These are phyloP conservation scores for Pisolithus tinctorius DNA, from an alignment of 768 basidiomycete species.

Conservation along the genomic window DNA sequence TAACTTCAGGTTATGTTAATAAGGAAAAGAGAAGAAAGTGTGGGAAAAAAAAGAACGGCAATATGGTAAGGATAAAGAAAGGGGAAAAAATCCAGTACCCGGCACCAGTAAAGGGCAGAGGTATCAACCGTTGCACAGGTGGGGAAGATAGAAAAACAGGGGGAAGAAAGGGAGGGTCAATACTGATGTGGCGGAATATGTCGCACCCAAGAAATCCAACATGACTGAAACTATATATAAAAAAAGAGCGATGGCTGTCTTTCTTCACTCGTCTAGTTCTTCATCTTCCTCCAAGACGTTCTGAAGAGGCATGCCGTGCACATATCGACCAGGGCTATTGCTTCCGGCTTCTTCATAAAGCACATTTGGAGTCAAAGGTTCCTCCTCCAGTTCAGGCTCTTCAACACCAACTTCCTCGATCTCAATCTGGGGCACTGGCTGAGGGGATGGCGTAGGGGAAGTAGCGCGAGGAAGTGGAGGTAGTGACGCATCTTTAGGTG, in stretches of 20 bases:
- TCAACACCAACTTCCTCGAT: conserved; percentile 24
- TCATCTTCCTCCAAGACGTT: conserved; percentile 84
- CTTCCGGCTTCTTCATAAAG: conserved; percentile 44
- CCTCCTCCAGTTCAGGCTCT: conserved; percentile 18
- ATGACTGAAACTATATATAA: conserved; percentile 8
- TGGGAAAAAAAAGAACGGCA: conserved; percentile 3
- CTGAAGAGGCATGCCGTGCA: conserved; percentile 81
- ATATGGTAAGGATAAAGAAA: conserved; percentile 3
- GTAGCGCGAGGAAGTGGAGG: conserved; percentile 4
- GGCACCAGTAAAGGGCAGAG: background rate
- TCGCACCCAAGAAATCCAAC: conserved; percentile 1
- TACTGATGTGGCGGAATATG: background rate
- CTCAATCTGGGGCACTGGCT: conserved; percentile 18
- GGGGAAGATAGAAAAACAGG: background rate
- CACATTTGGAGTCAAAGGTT: conserved; percentile 25
- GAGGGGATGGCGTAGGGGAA: conserved; percentile 12
- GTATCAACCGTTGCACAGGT: conserved; percentile 1
- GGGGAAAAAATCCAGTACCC: background rate
- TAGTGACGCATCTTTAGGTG: conserved; percentile 10
- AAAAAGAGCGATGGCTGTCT: background rate
- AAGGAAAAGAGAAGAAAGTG: conserved; percentile 5
- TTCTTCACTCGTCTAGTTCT: conserved; percentile 36
- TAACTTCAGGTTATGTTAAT: background rate
- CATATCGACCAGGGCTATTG: conserved; percentile 64
- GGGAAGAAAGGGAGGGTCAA: background rate